Evolutionary conservation across 2,329 filamentous ascomycete genomes (phyloP).

Genomic region (Emericellopsis cladophorae): DNA sequence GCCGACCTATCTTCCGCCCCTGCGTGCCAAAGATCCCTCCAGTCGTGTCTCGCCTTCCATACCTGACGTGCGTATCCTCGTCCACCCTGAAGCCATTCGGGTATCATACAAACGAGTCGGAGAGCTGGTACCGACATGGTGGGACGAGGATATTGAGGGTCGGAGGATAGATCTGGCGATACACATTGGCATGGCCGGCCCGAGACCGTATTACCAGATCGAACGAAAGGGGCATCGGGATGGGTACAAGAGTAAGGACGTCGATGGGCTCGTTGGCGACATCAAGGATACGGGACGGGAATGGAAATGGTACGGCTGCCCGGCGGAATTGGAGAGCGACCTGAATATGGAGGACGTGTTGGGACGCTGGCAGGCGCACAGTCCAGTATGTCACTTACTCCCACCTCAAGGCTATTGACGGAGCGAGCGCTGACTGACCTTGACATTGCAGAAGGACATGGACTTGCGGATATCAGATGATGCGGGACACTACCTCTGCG

Average conservation of each 20-base stretch:
- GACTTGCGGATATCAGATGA: slow-evolving; percentile 52
- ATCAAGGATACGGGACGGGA: slow-evolving; percentile 29
- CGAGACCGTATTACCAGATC: slow-evolving; percentile 51
- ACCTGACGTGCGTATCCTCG: slow-evolving; percentile 33
- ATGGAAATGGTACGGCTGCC: slow-evolving; percentile 43
- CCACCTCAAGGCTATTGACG: not conserved
- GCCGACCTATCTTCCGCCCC: slow-evolving; percentile 47
- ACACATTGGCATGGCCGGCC: slow-evolving; percentile 70
- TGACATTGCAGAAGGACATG: slow-evolving; percentile 16
- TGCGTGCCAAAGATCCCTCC: slow-evolving; percentile 26
- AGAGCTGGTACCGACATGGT: slow-evolving; percentile 48
- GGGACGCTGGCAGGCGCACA: slow-evolving; percentile 37
- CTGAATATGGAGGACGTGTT: slow-evolving; percentile 46
- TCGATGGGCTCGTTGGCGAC: slow-evolving; percentile 51
- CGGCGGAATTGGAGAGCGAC: slow-evolving; percentile 42
- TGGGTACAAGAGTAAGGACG: slow-evolving; percentile 57
- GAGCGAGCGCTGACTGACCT: not conserved
- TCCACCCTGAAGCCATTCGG: slow-evolving; percentile 53
- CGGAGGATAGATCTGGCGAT: slow-evolving; percentile 49
- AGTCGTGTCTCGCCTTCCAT: slow-evolving; percentile 3
- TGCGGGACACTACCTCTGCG: slow-evolving; percentile 62
- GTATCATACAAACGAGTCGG: slow-evolving; percentile 61
- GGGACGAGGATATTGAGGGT: slow-evolving; percentile 27
- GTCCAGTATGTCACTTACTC: slow-evolving; percentile 27
- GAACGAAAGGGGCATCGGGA: slow-evolving; percentile 61